Base-by-base conservation (phyloP, 2,329 filamentous ascomycete genomes). In the Aspergillus alliaceus region DNA sequence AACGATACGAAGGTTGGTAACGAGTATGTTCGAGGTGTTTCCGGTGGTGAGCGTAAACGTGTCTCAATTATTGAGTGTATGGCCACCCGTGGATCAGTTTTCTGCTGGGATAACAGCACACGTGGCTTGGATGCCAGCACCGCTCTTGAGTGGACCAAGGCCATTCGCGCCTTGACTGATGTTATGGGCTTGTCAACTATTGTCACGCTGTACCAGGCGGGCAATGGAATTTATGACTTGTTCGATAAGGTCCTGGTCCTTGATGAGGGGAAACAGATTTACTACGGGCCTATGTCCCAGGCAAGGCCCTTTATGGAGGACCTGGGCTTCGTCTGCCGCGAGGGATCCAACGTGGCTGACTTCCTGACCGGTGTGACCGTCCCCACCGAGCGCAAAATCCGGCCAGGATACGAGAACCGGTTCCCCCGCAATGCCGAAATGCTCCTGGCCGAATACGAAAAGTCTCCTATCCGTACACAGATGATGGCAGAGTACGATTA, bases 201-300 rank as follows among this genome's bases (percentile, higher is more conserved):
- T 47, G 84, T 88, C 12, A 87, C 86, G 0, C 76, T 89, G 0
- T 90, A 90, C 67, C 88, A 90, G 66, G 87, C 88, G 3, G 85
- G 86, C 6, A 88, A 90, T 54, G 85, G 82, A 24, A 89, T 90
- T 57, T 89, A 88, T 68, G 77, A 88, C 25, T 78, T 86, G 0
- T 90, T 90, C 67, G 86, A 90, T 68, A 90, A 90, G 66, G 86
- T 89, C 0, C 77, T 90, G 0, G 81, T 90, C 8, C 79, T 90
- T 3, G 86, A 90, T 47, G 81, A 85, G 56, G 87, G 87, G 47
- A 84, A 85, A 59, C 71, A 90, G 63, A 80, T 89, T 46, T 90
- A 82, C 74, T 89, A 87, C 60, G 87, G 87, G 0, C 80, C 86
- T 0, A 75, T 79, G 61, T 72, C 78, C 6, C 77, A 86, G 58